Evolutionary conservation across 345 rosid genomes (phyloP).

Genomic region (Rhodamnia argentea): DNA sequence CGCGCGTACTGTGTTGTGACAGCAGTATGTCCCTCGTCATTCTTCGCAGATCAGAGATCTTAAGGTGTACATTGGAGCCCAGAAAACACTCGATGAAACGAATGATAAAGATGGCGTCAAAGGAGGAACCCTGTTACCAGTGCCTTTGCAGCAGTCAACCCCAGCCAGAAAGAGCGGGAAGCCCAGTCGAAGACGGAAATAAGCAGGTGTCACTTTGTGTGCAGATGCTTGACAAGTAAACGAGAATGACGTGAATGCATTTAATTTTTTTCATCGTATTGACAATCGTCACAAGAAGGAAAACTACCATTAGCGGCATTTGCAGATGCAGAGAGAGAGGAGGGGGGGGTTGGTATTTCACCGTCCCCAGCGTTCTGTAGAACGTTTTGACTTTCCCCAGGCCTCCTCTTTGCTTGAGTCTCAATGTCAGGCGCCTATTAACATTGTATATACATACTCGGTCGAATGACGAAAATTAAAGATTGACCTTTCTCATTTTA

Average conservation of each 20-base stretch:
- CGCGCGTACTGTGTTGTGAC: neutral
- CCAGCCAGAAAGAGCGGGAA: conserved; percentile 32
- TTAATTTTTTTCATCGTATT: neutral
- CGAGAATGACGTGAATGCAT: neutral
- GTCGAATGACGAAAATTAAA: neutral
- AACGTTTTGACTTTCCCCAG: neutral
- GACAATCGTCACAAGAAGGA: neutral
- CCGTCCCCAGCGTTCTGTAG: no score
- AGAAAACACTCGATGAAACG: conserved; percentile 52
- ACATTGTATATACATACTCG: neutral
- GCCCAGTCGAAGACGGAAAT: conserved; percentile 33
- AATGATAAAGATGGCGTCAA: conserved; percentile 42
- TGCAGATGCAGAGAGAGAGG: neutral
- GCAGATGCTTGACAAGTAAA: neutral
- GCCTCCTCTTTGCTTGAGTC: neutral
- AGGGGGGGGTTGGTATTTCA: neutral
- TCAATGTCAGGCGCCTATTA: neutral
- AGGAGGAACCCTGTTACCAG: conserved; percentile 61
- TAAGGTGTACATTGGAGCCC: conserved; percentile 59
- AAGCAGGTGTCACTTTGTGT: neutral
- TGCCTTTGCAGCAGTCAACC: conserved; percentile 42
- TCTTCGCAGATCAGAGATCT: conserved; percentile 66
- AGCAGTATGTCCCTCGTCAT: neutral
- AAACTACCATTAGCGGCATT: neutral
- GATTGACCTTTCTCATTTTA: neutral